phyloP scores from a whole-genome alignment of 495 filamentous ascomycete genomes.

The Podospora australis region DNA sequence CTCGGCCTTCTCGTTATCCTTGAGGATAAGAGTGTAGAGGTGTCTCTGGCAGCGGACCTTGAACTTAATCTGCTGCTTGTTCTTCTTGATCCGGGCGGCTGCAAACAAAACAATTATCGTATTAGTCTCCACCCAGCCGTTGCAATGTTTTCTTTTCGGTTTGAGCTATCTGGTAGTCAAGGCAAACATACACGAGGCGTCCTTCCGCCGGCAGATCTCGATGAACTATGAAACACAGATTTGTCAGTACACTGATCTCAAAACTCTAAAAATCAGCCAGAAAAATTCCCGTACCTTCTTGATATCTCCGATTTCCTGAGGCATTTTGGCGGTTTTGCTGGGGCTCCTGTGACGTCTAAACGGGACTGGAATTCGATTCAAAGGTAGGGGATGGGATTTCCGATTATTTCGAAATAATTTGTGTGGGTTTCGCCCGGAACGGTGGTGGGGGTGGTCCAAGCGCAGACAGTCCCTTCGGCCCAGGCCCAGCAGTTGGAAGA shows the following conservation, averaged over 20 bases:
- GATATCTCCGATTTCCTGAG: slow-evolving; percentile 96
- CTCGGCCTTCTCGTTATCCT: slow-evolving; percentile 97
- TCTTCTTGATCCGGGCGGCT: slow-evolving; percentile 98
- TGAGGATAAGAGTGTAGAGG: slow-evolving; percentile 95
- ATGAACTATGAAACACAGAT: slow-evolving; percentile 65
- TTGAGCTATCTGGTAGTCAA: background rate
- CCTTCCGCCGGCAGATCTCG: slow-evolving; percentile 98
- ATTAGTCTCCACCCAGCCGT: slow-evolving; percentile 31
- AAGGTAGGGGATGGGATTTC: slow-evolving; percentile 24
- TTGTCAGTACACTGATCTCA: slow-evolving; percentile 23
- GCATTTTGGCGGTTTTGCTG: slow-evolving; percentile 62
- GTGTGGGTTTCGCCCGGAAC: slow-evolving; percentile 24
- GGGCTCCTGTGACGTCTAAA: slow-evolving; percentile 20
- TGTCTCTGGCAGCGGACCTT: slow-evolving; percentile 96
- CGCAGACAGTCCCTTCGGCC: slow-evolving; percentile 2
- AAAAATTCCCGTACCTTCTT: slow-evolving; percentile 54
- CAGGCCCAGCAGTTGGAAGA: slow-evolving; percentile 1
- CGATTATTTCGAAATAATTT: slow-evolving; percentile 31
- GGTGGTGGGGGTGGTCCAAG: slow-evolving; percentile 10
- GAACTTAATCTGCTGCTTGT: slow-evolving; percentile 95
- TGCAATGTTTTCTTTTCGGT: background rate
- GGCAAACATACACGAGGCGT: slow-evolving; percentile 82
- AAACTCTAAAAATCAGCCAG: background rate
- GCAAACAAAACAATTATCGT: slow-evolving; percentile 15
- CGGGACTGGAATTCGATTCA: slow-evolving; percentile 23